Conservation (phyloP, 768 basidiomycete genomes). For the Lentinus brumalis region DNA sequence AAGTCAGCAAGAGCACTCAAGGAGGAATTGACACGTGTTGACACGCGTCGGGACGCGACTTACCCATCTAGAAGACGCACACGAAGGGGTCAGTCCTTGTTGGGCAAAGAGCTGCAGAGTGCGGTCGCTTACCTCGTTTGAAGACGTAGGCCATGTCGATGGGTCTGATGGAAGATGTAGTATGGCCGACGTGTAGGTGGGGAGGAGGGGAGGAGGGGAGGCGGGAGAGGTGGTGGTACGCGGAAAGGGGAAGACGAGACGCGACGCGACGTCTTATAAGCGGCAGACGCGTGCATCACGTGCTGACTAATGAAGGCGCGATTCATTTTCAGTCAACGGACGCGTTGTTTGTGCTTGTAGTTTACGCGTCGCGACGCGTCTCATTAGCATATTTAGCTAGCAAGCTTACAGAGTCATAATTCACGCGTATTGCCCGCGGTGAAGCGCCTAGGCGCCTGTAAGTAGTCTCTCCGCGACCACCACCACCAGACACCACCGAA, state of each 20-base stretch:
- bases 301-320: constrained; percentile 21
- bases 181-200: constrained; percentile 8
- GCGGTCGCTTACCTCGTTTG: constrained; percentile 51
- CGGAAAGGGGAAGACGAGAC: constrained; percentile 23
- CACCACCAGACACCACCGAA: not conserved
- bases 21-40: not conserved
- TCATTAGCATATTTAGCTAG: constrained; percentile 2
- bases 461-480: not conserved
- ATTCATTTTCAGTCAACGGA: constrained; percentile 17
- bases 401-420: not conserved
- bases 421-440: too few species aligned
- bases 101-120: not conserved
- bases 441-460: not conserved
- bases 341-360: constrained; percentile 24
- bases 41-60: constrained; percentile 35
- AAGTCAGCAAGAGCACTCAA: constrained; percentile 14
- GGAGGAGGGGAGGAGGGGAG: constrained; percentile 14
- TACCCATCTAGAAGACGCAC: constrained; percentile 47
- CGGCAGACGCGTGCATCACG: constrained; percentile 16
- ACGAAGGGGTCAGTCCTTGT: constrained; percentile 16
- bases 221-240: constrained; percentile 31
- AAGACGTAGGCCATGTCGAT: constrained; percentile 51
- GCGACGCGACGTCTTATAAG: constrained; percentile 31
- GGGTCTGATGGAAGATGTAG: constrained; percentile 3
- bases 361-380: constrained; percentile 16